Evolutionary conservation across 2,329 filamentous ascomycete species (phyloP), one percentile per base, ranked within the genome.

Genomic region (Aspergillus sp.): DNA sequence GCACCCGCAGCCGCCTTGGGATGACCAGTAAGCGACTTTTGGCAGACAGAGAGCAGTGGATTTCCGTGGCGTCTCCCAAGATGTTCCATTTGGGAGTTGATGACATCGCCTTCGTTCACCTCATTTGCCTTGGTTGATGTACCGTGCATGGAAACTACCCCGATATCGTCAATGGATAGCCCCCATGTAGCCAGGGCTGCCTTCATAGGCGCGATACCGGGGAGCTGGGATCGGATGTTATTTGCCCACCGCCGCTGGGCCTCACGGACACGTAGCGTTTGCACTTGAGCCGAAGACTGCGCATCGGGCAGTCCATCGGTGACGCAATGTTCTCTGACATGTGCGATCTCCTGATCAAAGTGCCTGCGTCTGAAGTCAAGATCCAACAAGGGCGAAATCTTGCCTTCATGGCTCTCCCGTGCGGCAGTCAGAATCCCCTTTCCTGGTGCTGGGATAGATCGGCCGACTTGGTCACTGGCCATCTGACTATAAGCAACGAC

Each of bases 111-210:
- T 73, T 97, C 93, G 76, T 97, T 97, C 86, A 96, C 96, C 80
- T 97, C 93, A 73, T 97, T 97, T 62, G 93, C 92, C 70, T 94
- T 91, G 59, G 93, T 97, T 0, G 93, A 97, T 31, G 93, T 97
- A 64, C 93, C 93, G 78, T 97, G 93, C 88, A 97, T 97, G 10
- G 93, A 97, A 11, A 91, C 92, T 55, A 97, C 90, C 61, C 82
- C 88, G 21, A 97, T 84, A 66, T 97, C 94, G 67, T 97, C 93
- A 60, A 97, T 89, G 3, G 92, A 96, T 51, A 97, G 86, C 66
- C 91, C 91, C 94, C 93, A 97, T 7, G 92, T 96, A 40, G 93
- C 93, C 55, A 97, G 83, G 52, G 93, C 90, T 74, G 93, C 93
- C 71, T 92, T 90, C 34, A 97, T 84, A 65, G 93, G 93, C 65